These are phyloP conservation scores for Brassica incana DNA, from an alignment of 345 rosid species.

Conservation along the genomic window DNA sequence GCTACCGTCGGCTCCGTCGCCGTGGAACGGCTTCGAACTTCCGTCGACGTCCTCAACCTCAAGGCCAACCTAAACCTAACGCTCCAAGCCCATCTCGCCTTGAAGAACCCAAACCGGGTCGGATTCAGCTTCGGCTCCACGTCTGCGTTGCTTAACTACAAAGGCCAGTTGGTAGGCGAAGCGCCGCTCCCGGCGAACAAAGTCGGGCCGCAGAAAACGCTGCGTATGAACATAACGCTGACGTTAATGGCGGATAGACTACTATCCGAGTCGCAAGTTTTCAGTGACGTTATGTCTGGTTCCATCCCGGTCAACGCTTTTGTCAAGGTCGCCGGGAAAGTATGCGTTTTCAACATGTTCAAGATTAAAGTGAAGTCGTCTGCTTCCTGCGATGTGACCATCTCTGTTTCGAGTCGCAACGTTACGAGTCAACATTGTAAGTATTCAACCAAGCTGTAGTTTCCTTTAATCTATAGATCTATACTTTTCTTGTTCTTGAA, in stretches of 20 bases:
- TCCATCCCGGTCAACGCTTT: conserved; percentile 47
- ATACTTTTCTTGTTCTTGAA: background rate
- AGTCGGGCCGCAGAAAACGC: conserved; percentile 49
- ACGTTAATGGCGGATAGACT: conserved; percentile 69
- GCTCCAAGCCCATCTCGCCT: conserved; percentile 49
- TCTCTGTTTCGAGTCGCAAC: conserved; percentile 47
- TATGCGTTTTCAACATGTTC: conserved; percentile 45
- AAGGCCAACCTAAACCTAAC: conserved; percentile 50
- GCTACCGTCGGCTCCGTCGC: conserved; percentile 48
- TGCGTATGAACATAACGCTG: conserved; percentile 52
- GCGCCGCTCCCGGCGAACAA: conserved; percentile 63
- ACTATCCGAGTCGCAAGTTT: conserved; percentile 42
- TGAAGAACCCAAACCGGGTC: conserved; percentile 72
- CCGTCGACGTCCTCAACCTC: conserved; percentile 33
- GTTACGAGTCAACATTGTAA: conserved; percentile 57
- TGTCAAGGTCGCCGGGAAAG: conserved; percentile 64
- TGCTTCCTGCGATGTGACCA: conserved; percentile 51
- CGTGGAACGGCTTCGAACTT: conserved; percentile 38
- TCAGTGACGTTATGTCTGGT: conserved; percentile 44
- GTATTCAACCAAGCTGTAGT: conserved; percentile 57
- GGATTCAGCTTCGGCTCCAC: conserved; percentile 53
- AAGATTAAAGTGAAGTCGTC: conserved; percentile 50
- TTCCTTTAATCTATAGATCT: background rate
- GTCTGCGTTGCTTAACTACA: conserved; percentile 55
- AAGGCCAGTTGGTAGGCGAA: conserved; percentile 59